A percentile compares a stretch with the other conserved stretches of the same genome.
Evolutionary conservation across 2,329 filamentous ascomycete genomes (phyloP).

Genomic region (Colletotrichum sp.): DNA sequence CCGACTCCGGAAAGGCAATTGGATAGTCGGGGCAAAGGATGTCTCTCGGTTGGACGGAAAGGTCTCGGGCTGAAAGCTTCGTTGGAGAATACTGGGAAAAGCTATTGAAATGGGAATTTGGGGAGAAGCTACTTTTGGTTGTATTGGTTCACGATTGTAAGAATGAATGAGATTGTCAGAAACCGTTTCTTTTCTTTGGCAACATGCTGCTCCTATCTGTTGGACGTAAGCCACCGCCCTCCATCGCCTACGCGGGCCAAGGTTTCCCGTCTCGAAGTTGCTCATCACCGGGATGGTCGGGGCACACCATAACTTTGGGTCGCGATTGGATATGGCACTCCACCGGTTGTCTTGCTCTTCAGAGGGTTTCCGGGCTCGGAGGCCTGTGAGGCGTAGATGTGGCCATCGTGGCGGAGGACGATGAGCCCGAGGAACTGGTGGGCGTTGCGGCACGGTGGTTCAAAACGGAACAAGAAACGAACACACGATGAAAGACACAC

Average conservation of each 20-base stretch:
- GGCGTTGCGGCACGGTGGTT: not conserved
- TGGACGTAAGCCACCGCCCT: not conserved
- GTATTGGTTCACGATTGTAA: not conserved
- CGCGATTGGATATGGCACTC: not conserved
- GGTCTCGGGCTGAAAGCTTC: not conserved
- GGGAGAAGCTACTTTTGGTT: not conserved
- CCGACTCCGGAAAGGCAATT: not conserved
- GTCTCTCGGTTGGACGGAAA: not conserved
- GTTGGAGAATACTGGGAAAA: not conserved
- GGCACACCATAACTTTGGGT: not conserved
- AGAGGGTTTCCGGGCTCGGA: not conserved
- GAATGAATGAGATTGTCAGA: not conserved
- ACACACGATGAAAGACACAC: not conserved
- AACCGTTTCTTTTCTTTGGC: not conserved
- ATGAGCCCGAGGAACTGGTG: not conserved
- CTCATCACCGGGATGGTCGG: not conserved
- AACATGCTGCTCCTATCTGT: not conserved
- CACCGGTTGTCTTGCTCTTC: not conserved
- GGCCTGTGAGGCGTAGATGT: not conserved
- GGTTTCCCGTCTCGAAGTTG: not conserved
- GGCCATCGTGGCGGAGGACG: not conserved
- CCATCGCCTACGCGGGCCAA: not conserved
- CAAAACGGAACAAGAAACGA: not conserved
- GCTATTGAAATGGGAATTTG: not conserved
- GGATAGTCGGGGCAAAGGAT: not conserved